Percentiles rank a stretch among this genome's conserved stretches.
These are phyloP conservation scores for Solanum habrochaites DNA, from an alignment of 257 asterid genomes.

Conservation along the genomic window DNA sequence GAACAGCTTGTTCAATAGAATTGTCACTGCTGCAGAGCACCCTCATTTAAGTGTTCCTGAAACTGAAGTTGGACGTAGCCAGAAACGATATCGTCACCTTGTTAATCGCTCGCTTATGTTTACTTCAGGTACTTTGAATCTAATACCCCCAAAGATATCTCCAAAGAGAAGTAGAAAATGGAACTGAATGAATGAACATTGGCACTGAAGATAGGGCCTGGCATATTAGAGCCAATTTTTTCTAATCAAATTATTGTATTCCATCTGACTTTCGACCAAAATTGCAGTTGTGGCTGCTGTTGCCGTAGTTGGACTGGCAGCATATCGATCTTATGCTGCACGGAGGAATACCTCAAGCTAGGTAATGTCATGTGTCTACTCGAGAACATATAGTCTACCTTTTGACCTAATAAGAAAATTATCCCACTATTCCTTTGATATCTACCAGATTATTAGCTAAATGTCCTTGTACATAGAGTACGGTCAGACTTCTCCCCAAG, in stretches of 20 bases:
- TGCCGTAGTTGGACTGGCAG: slow-evolving; percentile 73
- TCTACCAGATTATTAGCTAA: not conserved
- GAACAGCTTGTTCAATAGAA: slow-evolving; percentile 65
- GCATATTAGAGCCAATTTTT: not conserved
- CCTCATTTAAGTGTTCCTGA: slow-evolving; percentile 89
- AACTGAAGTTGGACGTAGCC: slow-evolving; percentile 67
- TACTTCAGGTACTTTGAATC: slow-evolving; percentile 53
- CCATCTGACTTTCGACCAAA: not conserved
- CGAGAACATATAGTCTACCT: not conserved
- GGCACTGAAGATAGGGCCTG: not conserved
- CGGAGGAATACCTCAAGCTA: slow-evolving; percentile 47
- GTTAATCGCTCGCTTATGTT: slow-evolving; percentile 54
- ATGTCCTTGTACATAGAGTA: not conserved
- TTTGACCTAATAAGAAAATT: not conserved
- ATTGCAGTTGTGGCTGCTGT: slow-evolving; percentile 85
- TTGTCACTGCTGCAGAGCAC: slow-evolving; percentile 69
- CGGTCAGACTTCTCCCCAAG: not conserved
- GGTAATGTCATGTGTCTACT: not conserved
- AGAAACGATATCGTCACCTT: slow-evolving; percentile 46
- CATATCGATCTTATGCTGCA: slow-evolving; percentile 68
- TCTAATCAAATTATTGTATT: not conserved
- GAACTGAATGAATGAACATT: not conserved
- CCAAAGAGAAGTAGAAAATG: not conserved
- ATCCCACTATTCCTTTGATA: not conserved
- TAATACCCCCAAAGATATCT: not conserved